Conservation (phyloP, 202 grass and related monocot species). For the Miscanthus sacchariflorus region DNA sequence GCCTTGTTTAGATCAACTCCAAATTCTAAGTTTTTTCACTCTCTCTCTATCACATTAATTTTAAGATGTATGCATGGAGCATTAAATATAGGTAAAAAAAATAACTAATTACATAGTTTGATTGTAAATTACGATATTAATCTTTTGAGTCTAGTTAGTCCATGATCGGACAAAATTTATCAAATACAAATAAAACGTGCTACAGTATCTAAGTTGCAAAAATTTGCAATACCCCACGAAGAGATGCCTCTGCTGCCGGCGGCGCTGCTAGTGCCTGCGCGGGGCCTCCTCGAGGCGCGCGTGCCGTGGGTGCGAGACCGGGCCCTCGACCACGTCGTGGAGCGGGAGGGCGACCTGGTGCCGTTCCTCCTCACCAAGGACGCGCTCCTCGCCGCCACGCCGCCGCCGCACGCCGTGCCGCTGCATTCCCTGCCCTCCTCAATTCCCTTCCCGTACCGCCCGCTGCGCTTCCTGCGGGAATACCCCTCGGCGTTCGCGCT, state of each 20-base stretch:
- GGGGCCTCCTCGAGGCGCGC: conserved; percentile 60
- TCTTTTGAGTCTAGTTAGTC: too few species aligned
- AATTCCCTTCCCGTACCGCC: conserved; percentile 82
- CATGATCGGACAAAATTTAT: too few species aligned
- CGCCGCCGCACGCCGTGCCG: conserved; percentile 66
- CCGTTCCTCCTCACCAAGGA: conserved; percentile 90
- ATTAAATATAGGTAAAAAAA: too few species aligned
- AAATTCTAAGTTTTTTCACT: too few species aligned
- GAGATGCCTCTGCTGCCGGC: conserved; percentile 51
- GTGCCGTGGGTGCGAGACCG: conserved; percentile 76
- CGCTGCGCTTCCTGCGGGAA: conserved; percentile 79
- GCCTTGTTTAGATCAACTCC: too few species aligned
- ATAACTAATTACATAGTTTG: too few species aligned
- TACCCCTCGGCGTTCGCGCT: conserved; percentile 73
- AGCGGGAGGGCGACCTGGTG: conserved; percentile 83
- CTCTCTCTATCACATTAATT: too few species aligned
- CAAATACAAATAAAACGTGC: too few species aligned
- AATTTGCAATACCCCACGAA: neutral
- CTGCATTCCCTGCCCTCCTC: conserved; percentile 68
- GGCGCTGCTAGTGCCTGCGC: conserved; percentile 41
- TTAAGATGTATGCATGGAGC: too few species aligned
- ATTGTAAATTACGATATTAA: too few species aligned
- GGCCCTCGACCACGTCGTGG: conserved; percentile 85
- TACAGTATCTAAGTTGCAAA: too few species aligned
- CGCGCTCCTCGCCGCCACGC: conserved; percentile 61